A percentile compares a stretch with the other conserved stretches of the same genome.
phyloP scores from a whole-genome alignment of 2,329 filamentous ascomycete genomes.

The Diaporthe sp. region DNA sequence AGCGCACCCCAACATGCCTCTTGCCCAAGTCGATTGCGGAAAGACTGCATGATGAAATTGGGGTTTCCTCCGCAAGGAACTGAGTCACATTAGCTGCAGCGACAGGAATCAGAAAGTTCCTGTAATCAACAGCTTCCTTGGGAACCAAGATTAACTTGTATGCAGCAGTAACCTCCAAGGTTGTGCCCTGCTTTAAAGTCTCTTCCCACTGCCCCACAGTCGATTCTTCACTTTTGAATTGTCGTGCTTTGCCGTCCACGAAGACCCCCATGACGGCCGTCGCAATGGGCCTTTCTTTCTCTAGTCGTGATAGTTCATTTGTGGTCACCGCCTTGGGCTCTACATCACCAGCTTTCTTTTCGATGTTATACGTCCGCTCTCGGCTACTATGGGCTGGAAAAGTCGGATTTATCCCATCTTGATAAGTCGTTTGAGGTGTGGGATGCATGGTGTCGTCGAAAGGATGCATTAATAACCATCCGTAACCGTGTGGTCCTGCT shows the following conservation, averaged over 20 bases:
- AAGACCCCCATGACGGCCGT: too few species aligned
- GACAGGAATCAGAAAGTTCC: background rate
- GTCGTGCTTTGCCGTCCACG: background rate
- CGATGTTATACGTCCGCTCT: too few species aligned
- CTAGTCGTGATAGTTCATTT: too few species aligned
- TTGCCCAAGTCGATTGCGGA: background rate
- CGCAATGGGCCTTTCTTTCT: too few species aligned
- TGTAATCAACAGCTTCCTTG: background rate
- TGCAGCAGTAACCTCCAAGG: background rate
- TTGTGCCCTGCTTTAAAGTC: background rate
- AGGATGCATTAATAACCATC: too few species aligned
- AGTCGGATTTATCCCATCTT: too few species aligned
- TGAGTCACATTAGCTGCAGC: background rate
- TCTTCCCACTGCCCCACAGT: background rate
- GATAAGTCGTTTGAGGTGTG: too few species aligned
- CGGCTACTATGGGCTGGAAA: too few species aligned
- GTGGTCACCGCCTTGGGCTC: too few species aligned
- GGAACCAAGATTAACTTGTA: background rate
- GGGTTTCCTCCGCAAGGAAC: background rate
- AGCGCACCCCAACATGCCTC: background rate
- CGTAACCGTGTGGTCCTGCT: too few species aligned
- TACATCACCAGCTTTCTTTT: too few species aligned
- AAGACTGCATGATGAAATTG: background rate
- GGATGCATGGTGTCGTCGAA: too few species aligned
- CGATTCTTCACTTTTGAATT: background rate